Percentiles rank a stretch among this genome's conserved stretches.
Evolutionary conservation across 2,329 filamentous ascomycete genomes (phyloP).

Genomic region (Colletotrichum cereale): DNA sequence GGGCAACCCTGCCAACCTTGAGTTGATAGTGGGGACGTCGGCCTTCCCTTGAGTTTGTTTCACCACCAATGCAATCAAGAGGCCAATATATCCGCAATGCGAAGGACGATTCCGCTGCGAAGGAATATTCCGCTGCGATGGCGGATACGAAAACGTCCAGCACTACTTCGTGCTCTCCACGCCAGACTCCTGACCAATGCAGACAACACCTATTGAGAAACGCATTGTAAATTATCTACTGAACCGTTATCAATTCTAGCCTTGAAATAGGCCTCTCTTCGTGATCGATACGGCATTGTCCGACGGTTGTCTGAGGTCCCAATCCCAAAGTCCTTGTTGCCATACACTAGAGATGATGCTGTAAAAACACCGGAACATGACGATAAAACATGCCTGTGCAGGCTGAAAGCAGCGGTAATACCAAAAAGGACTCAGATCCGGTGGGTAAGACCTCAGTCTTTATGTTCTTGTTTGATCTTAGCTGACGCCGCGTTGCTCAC

Average conservation of each 20-base stretch:
- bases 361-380: not conserved
- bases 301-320: not conserved
- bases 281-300: too few relatives aligned
- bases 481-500: not conserved
- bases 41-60: not conserved
- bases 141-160: not conserved
- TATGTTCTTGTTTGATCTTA: slow-evolving; percentile 1
- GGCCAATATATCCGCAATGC: slow-evolving; percentile 2
- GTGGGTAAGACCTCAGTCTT: not conserved
- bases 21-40: not conserved
- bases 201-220: not conserved
- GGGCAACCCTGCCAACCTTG: not conserved
- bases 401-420: too few relatives aligned
- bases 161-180: not conserved
- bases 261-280: not conserved
- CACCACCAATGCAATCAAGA: not conserved
- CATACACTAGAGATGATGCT: not conserved
- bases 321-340: not conserved
- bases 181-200: not conserved
- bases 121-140: too few relatives aligned
- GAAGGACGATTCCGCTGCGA: slow-evolving; percentile 4
- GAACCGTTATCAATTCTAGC: too few relatives aligned
- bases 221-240: not conserved
- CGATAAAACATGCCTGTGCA: not conserved
- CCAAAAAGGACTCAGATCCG: not conserved